Base-by-base conservation (phyloP, 208 protist genomes). In the Crithidia fasciculata region DNA sequence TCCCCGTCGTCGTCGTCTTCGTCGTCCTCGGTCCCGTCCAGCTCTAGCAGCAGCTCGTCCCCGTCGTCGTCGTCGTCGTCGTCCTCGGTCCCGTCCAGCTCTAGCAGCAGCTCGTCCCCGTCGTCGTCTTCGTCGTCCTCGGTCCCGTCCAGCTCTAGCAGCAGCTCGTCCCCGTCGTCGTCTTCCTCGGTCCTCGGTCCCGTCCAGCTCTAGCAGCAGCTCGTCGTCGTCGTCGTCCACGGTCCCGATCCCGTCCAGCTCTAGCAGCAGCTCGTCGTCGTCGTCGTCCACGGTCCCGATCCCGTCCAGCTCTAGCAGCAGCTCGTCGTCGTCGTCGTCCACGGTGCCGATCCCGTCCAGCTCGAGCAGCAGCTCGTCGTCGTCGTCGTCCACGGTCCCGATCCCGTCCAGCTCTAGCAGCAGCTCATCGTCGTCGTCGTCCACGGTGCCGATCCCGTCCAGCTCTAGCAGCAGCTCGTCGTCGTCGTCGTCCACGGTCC, bases 381-480 rank as follows among this genome's bases (percentile, higher is more conserved):
- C 28, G 28, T 28, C 28, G 0, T 28, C 28, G 28, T 28, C 28
- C 28, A 2, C 28, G 28, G 28, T 28, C 28, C 28, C 28, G 28
- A n/a, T n/a, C n/a, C n/a, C n/a, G 57, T 43, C 39, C 12, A 62
- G 12, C 40, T 12, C 40, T 6, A 61, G 56, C 58, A 63, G 58
- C 58, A 15, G 39, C 39, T 63, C 58, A 7, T 56, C 52, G n/a
- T n/a, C n/a, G n/a, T 56, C 9, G n/a, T 4, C 3, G 10, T 19
- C 5, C 28, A 28, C 10, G 28, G 37, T 63, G 37, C 28, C 10
- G 37, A 8, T 63, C 58, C n/a, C n/a, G 58, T 63, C 58, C 39
- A 62, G 40, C 57, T 41, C 18, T 28, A 62, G 40, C 57, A 62
- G 39, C 57, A 47, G 58, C n/a, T 66, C 36, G 13, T 44, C 56